A percentile compares a stretch with the other conserved stretches of the same genome.
Conservation (phyloP, 768 basidiomycete species). For the Clitopilus hobsonii region DNA sequence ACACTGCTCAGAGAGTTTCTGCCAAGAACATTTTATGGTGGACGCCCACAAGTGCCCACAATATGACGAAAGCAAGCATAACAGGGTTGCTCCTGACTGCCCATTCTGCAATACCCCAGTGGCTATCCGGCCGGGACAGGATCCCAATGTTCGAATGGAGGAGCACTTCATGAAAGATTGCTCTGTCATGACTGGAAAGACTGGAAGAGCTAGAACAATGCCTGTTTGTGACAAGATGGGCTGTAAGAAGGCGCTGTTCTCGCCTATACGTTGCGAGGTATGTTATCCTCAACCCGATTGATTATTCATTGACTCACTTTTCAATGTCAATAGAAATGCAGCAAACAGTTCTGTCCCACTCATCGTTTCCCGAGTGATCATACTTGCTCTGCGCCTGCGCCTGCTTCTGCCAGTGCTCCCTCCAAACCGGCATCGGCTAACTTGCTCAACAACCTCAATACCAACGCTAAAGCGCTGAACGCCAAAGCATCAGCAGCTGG, state of each 20-base stretch:
- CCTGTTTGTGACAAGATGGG: constrained; percentile 57
- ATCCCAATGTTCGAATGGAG: constrained; percentile 82
- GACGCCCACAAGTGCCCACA: constrained; percentile 61
- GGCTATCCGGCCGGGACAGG: constrained; percentile 69
- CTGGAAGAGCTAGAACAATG: constrained; percentile 35
- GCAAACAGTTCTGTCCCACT: constrained; percentile 65
- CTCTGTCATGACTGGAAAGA: constrained; percentile 62
- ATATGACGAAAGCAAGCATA: constrained; percentile 66
- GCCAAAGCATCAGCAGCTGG: constrained; percentile 31
- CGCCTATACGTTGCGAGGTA: constrained; percentile 72
- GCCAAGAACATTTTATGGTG: constrained; percentile 76
- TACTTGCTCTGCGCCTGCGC: constrained; percentile 32
- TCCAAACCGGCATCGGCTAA: constrained; percentile 10
- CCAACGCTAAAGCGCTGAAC: constrained; percentile 35
- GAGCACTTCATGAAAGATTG: constrained; percentile 65
- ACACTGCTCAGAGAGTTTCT: constrained; percentile 67
- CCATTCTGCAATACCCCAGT: constrained; percentile 77
- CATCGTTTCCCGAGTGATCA: constrained; percentile 82
- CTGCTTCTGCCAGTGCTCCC: constrained; percentile 12
- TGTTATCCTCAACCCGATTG: constrained; percentile 22
- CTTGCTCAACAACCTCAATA: constrained; percentile 17
- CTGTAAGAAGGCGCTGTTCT: constrained; percentile 72
- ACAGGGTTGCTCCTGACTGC: constrained; percentile 76
- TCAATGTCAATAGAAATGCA: constrained; percentile 50
- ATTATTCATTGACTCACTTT: constrained; percentile 1